phyloP scores from a whole-genome alignment of 2,329 filamentous ascomycete species.

The Alternaria sp. region DNA sequence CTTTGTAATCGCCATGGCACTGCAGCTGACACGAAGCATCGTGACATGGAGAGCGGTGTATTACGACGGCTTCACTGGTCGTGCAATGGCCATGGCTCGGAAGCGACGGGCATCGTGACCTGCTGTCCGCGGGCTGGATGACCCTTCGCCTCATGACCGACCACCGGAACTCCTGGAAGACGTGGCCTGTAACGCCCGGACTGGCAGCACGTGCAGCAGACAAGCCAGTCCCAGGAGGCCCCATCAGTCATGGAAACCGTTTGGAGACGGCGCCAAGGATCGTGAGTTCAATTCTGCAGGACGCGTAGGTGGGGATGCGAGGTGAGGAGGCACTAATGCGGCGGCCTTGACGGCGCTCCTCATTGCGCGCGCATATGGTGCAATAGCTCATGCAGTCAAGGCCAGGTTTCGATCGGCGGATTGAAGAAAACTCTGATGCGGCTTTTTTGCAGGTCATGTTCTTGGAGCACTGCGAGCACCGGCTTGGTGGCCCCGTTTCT shows the following conservation, averaged over 20 bases:
- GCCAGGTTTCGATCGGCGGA: conserved; percentile 2
- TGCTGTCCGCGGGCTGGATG: conserved; percentile 6
- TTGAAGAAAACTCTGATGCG: conserved; percentile 35
- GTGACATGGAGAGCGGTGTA: conserved; percentile 40
- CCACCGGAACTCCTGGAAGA: neutral
- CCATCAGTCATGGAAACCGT: conserved; percentile 31
- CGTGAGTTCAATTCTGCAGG: conserved; percentile 33
- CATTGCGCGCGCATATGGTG: conserved; percentile 19
- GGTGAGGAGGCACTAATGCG: conserved; percentile 7
- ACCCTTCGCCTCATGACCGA: conserved; percentile 5
- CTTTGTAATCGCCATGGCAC: conserved; percentile 1
- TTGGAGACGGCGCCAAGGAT: conserved; percentile 34
- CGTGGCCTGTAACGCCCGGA: neutral
- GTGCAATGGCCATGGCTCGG: conserved; percentile 13
- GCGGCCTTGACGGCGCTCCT: neutral
- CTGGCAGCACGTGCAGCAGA: conserved; percentile 33
- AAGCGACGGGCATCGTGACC: conserved; percentile 24
- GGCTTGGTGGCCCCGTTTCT: conserved; percentile 5
- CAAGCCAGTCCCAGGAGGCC: conserved; percentile 32
- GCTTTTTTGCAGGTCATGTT: conserved; percentile 28
- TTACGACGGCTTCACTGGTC: conserved; percentile 14
- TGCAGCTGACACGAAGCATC: conserved; percentile 18
- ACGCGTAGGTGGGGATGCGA: conserved; percentile 10
- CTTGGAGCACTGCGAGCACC: neutral
- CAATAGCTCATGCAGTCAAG: conserved; percentile 3